Base-by-base conservation (phyloP, 78 protist species). In the Monosiga brevicollis region DNA sequence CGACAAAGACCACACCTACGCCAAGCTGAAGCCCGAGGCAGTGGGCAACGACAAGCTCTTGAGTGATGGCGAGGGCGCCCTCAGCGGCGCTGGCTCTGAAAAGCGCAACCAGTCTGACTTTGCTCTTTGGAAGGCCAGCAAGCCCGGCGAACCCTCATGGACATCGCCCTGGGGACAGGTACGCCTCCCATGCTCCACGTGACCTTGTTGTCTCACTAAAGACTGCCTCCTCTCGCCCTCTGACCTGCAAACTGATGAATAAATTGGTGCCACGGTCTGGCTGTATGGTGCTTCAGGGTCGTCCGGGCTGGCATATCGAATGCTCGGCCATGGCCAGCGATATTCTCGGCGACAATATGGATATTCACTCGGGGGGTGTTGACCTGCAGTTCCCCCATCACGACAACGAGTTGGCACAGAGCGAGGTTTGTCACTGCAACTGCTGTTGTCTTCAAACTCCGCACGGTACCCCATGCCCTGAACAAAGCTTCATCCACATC, bases 221-320 rank as follows among this genome's bases (percentile, higher is more conserved):
- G n/a, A n/a, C n/a, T n/a, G n/a, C n/a, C n/a, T n/a, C n/a, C n/a
- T n/a, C n/a, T n/a, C n/a, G n/a, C n/a, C n/a, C n/a, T n/a, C n/a
- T n/a, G n/a, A n/a, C n/a, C n/a, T n/a, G n/a, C n/a, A n/a, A n/a
- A n/a, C n/a, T n/a, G n/a, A n/a, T n/a, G n/a, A n/a, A n/a, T n/a
- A n/a, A n/a, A n/a, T n/a, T n/a, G n/a, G n/a, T n/a, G n/a, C n/a
- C n/a, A n/a, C n/a, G n/a, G n/a, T n/a, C n/a, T n/a, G n/a, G n/a
- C n/a, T n/a, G n/a, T n/a, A n/a, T n/a, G n/a, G n/a, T 6, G 62
- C 62, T 15, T 20, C 71, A 0, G 15, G 99, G 99, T 36, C 88
- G 99, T 32, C 99, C 99, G 32, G 99, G 99, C 25, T 98, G 99
- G 99, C 99, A 98, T 91, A 97, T 98, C 74, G 99, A 98, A 89